Base-by-base conservation (phyloP, 1,284 basidiomycete species). In the Apiotrichum gamsii region DNA sequence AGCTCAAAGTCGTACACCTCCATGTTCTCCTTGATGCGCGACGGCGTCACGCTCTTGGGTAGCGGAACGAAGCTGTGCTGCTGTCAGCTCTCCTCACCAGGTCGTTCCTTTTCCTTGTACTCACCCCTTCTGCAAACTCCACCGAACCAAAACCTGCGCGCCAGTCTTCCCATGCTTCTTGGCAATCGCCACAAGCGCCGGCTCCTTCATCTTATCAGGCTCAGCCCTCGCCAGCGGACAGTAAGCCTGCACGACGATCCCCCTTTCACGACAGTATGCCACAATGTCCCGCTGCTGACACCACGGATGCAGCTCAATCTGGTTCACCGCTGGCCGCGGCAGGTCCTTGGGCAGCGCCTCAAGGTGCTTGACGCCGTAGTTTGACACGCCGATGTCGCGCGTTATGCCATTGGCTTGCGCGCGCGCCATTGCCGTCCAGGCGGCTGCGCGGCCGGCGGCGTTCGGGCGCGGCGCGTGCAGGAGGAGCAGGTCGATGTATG, bases 201-300 rank as follows among this genome's bases (percentile, higher is more conserved):
- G 74, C 56, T 85, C 64, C 30, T 80, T 75, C 69, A 82, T 75
- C 35, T 74, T 58, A 21, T 58, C 51, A 36, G 43, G 33, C 38
- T 79, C 67, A 0, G 81, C 83, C 6, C 82, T 76, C 32, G 85
- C 67, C 43, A 89, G 74, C 1, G 87, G 85, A 58, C 80, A 84
- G 63, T 88, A 88, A 0, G 86, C 88, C 67, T 91, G 77, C 6
- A 91, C 73, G 25, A 83, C 73, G 44, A 94, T 87, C 6, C 73
- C 75, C 54, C 88, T 74, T 39, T 78, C 65, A 20, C 72, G 62
- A 72, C 89, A 91, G 67, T 86, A 91, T 16, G 78, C 75, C 21
- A 88, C 86, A 47, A 91, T 87, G 9, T 82, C 78, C 35, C 75
- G 75, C 53, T 89, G 87, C 61, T 90, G 87, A 70, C 86, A 90